These are phyloP conservation scores for Alternaria viburni DNA, from an alignment of 2,329 filamentous ascomycete genomes.

Conservation along the genomic window DNA sequence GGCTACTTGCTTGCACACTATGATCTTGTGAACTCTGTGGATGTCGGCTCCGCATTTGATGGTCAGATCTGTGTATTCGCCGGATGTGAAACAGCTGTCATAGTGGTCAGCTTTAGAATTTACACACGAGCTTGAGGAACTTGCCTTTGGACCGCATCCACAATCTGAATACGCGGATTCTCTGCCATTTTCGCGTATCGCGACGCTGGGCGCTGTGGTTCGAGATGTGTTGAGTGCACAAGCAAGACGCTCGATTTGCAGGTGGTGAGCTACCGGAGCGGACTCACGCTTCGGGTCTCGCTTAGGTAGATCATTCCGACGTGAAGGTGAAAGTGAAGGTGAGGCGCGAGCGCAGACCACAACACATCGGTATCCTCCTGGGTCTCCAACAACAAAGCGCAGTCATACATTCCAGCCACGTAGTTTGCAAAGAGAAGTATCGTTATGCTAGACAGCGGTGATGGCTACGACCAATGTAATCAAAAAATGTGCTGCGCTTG, in stretches of 20 bases:
- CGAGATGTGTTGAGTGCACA: no score
- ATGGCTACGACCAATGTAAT: neutral
- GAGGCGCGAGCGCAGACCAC: neutral
- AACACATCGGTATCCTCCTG: no score
- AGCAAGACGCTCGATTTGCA: neutral
- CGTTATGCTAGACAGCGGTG: neutral
- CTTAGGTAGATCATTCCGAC: neutral
- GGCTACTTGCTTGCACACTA: conserved; percentile 13
- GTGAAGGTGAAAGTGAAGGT: neutral
- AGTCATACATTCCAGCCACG: neutral
- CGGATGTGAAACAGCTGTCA: neutral
- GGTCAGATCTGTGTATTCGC: conserved; percentile 4
- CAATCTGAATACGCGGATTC: neutral
- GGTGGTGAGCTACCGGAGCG: neutral
- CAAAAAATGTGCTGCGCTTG: neutral
- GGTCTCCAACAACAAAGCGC: no score
- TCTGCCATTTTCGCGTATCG: neutral
- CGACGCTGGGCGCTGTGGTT: neutral
- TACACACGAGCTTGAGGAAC: rapidly evolving
- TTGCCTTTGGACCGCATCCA: neutral
- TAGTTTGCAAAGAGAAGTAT: neutral
- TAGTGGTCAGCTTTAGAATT: rapidly evolving
- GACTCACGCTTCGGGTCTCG: neutral
- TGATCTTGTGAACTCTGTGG: conserved; percentile 18
- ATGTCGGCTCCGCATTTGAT: conserved; percentile 14